phyloP scores from a whole-genome alignment of 2,329 filamentous ascomycete genomes.

The Pyricularia pennisetigena region DNA sequence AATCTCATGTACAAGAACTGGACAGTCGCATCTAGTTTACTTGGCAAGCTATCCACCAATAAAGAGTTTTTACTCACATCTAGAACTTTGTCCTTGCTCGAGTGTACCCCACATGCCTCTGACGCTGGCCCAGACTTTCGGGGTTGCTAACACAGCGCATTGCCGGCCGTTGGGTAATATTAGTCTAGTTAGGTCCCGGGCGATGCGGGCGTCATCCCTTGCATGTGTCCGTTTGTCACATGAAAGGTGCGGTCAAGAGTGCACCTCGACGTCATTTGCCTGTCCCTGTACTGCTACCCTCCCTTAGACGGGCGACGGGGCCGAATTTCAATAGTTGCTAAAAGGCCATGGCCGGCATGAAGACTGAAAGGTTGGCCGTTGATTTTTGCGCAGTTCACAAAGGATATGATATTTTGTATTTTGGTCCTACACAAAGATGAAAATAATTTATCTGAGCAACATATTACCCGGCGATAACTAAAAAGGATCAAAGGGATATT shows the following conservation, averaged over 20 bases:
- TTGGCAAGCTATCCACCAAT: background rate
- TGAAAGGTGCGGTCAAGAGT: background rate
- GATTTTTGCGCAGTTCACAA: background rate
- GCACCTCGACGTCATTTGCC: background rate
- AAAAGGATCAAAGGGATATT: background rate
- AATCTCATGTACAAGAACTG: too few species aligned
- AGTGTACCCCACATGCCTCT: background rate
- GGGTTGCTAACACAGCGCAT: background rate
- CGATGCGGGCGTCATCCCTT: background rate
- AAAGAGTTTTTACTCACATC: background rate
- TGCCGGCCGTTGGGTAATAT: background rate
- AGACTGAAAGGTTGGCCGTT: background rate
- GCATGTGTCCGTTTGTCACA: background rate
- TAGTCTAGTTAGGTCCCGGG: background rate
- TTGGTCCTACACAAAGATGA: background rate
- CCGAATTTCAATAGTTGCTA: background rate
- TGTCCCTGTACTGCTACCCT: background rate
- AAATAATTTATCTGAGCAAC: background rate
- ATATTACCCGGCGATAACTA: background rate
- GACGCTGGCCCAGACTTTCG: background rate
- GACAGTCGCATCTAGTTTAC: background rate
- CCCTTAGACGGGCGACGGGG: background rate
- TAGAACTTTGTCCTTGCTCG: background rate
- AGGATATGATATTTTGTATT: background rate
- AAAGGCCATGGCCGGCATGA: background rate